Conservation (phyloP, 257 asterid species). For the Paulownia fortunei region DNA sequence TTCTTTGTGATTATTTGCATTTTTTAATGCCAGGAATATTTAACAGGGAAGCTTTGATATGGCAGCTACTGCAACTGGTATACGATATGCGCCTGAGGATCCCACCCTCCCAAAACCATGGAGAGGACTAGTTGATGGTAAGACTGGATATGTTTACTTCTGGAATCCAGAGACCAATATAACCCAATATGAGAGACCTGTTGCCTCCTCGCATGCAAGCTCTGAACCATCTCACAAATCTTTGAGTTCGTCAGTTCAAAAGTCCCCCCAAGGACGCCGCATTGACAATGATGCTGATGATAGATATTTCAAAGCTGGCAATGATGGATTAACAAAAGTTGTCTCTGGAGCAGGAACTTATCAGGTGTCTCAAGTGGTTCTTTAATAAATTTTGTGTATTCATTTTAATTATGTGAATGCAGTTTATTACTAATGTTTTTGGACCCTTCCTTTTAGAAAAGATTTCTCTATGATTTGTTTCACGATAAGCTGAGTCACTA, state of each 20-base stretch:
- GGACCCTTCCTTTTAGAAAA: background rate
- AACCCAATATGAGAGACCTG: conserved; percentile 93
- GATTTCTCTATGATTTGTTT: background rate
- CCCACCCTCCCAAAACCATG: conserved; percentile 96
- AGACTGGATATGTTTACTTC: conserved; percentile 85
- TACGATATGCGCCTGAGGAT: conserved; percentile 95
- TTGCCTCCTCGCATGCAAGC: conserved; percentile 43
- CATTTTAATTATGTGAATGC: conserved; percentile 9
- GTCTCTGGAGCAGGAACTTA: conserved; percentile 47
- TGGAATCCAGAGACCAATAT: conserved; percentile 97
- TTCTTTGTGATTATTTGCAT: background rate
- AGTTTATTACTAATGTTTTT: background rate
- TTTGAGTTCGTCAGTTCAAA: conserved; percentile 68
- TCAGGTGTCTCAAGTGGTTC: conserved; percentile 47
- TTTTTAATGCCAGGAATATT: conserved; percentile 34
- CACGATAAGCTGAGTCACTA: background rate
- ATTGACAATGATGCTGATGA: conserved; percentile 46
- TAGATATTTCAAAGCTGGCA: conserved; percentile 52
- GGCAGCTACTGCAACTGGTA: conserved; percentile 67
- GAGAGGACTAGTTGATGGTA: conserved; percentile 88
- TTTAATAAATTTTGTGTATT: background rate
- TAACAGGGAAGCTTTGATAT: conserved; percentile 43
- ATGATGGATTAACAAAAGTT: conserved; percentile 48
- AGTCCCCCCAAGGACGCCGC: conserved; percentile 52
- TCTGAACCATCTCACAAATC: conserved; percentile 54